Percentiles rank a stretch among this genome's conserved stretches.
Conservation (phyloP, 768 basidiomycete genomes). For the Tylopilus sp. region DNA sequence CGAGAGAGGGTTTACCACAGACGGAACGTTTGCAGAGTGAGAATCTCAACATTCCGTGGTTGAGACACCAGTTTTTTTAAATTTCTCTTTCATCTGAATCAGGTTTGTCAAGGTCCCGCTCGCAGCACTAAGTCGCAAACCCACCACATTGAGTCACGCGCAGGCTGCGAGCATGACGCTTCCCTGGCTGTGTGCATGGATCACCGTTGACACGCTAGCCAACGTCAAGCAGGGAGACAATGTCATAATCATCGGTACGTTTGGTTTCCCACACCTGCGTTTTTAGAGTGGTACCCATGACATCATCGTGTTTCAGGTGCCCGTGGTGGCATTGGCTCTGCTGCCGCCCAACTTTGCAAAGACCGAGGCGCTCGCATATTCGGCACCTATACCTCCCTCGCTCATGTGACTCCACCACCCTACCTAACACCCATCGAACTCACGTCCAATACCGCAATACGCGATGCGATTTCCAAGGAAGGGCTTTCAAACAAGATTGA, state of each 20-base stretch:
- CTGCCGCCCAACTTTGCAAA: conserved; percentile 31
- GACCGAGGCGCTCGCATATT: conserved; percentile 32
- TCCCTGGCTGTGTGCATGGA: conserved; percentile 36
- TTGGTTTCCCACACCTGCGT: not conserved
- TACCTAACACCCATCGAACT: conserved; percentile 33
- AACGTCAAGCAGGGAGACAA: conserved; percentile 32
- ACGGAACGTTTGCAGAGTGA: conserved; percentile 36
- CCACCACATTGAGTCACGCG: conserved; percentile 21
- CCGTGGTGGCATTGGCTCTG: conserved; percentile 34
- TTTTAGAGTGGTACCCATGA: not conserved
- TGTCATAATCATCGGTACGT: conserved; percentile 31
- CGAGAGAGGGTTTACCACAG: conserved; percentile 29
- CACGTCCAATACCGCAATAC: conserved; percentile 29
- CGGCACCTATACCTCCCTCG: conserved; percentile 33
- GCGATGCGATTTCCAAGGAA: conserved; percentile 25
- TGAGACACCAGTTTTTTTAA: not conserved
- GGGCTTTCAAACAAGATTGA: conserved; percentile 31
- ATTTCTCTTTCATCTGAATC: not conserved
- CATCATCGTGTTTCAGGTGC: conserved; percentile 22
- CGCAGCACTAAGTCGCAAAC: conserved; percentile 29
- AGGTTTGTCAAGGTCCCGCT: conserved; percentile 32
- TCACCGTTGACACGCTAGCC: conserved; percentile 34
- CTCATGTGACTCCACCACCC: conserved; percentile 19
- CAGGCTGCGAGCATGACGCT: conserved; percentile 33
- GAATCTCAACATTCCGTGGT: not conserved